Evolutionary conservation across 2,329 filamentous ascomycete genomes (phyloP).

Genomic region (Penicillium italicum): DNA sequence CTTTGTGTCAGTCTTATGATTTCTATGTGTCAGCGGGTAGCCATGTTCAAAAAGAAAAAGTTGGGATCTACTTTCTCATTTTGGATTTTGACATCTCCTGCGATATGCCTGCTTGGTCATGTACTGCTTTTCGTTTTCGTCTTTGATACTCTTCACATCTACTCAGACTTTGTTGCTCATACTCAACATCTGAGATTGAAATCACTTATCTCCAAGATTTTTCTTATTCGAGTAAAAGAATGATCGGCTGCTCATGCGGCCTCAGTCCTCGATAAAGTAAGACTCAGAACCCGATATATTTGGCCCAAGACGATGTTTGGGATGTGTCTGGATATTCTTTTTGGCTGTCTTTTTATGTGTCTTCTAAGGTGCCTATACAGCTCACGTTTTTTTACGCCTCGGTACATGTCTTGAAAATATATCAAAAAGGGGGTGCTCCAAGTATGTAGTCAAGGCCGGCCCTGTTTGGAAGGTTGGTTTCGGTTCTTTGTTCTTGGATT

Average conservation of each 20-base stretch:
- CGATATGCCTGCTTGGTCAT: neutral
- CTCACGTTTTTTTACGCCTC: neutral
- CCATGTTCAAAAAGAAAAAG: slow-evolving; percentile 5
- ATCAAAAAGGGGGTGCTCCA: neutral
- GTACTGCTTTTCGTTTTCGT: neutral
- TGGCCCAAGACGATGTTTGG: neutral
- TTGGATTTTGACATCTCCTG: neutral
- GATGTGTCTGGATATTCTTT: neutral
- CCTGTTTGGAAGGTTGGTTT: neutral
- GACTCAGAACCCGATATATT: neutral
- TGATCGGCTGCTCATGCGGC: neutral
- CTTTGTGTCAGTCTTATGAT: slow-evolving; percentile 1
- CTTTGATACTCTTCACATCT: neutral
- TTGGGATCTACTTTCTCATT: neutral
- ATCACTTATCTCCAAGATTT: neutral
- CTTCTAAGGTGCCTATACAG: accelerated
- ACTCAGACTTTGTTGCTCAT: neutral
- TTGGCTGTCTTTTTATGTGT: neutral
- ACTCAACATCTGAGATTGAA: neutral
- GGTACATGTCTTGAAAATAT: neutral
- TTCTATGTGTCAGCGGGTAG: slow-evolving; percentile 1
- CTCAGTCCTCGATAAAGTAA: neutral
- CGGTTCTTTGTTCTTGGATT: neutral
- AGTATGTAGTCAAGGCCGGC: neutral
- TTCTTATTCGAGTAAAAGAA: neutral